Conservation (phyloP, 306 rosid genomes). For the Gillenia trifoliata region DNA sequence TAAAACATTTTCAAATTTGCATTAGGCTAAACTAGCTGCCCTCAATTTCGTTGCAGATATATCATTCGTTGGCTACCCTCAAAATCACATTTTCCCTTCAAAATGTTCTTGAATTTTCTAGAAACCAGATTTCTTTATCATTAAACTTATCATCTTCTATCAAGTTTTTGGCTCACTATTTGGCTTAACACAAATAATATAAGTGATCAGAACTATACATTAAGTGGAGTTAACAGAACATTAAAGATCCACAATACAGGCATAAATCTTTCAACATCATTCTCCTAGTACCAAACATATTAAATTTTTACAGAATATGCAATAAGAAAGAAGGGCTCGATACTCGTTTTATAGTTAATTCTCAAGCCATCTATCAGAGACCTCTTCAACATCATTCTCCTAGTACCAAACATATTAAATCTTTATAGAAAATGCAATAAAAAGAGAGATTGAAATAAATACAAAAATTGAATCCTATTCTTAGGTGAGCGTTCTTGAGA, state of each 20-base stretch:
- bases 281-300: conserved; percentile 54
- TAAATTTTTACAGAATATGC: neutral
- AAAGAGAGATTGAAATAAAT: too few species aligned
- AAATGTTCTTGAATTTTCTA: neutral
- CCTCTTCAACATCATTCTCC: too few species aligned
- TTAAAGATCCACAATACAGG: neutral
- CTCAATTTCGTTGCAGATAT: neutral
- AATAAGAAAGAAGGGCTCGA: neutral
- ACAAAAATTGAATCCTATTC: too few species aligned
- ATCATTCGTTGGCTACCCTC: too few species aligned
- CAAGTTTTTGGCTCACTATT: neutral
- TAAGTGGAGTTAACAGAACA: too few species aligned
- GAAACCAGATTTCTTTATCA: neutral
- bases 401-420: too few species aligned
- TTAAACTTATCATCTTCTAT: neutral
- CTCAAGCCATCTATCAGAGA: too few species aligned
- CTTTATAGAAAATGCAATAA: too few species aligned
- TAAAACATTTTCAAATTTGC: neutral
- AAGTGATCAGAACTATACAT: neutral
- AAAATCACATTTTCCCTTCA: neutral
- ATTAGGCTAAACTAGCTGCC: neutral
- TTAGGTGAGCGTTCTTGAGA: too few species aligned
- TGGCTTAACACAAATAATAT: too few species aligned
- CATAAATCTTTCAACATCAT: conserved; percentile 44
- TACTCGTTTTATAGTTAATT: neutral